phyloP scores from a whole-genome alignment of 352 stramenopile genomes.

The Peronospora farinosa region DNA sequence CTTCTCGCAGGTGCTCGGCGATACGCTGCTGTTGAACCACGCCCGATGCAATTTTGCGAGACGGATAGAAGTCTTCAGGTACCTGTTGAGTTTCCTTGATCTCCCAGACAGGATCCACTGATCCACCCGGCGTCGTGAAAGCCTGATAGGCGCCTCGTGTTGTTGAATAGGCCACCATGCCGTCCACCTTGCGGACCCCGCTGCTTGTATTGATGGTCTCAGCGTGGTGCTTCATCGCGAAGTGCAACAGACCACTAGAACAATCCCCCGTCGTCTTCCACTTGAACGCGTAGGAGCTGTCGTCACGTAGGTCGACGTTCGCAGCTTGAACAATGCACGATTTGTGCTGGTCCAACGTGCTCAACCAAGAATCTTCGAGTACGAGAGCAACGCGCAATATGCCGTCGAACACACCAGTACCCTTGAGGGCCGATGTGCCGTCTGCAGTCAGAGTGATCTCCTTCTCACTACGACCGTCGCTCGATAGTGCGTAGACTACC shows the following conservation, averaged over 20 bases:
- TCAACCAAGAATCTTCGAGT: constrained; percentile 32
- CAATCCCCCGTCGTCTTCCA: constrained; percentile 58
- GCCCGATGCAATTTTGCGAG: constrained; percentile 22
- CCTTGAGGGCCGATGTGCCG: constrained; percentile 32
- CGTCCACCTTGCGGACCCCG: constrained; percentile 25
- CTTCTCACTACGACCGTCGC: constrained; percentile 34
- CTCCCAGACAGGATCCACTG: constrained; percentile 32
- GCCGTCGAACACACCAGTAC: constrained; percentile 34
- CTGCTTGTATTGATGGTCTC: constrained; percentile 36
- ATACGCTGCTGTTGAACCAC: constrained; percentile 36
- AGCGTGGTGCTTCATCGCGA: constrained; percentile 45
- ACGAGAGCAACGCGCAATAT: constrained; percentile 43
- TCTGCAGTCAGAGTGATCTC: constrained; percentile 37
- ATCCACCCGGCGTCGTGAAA: constrained; percentile 28
- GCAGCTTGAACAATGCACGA: constrained; percentile 43
- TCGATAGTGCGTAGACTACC: constrained; percentile 48
- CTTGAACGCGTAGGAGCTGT: constrained; percentile 45
- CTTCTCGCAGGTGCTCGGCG: constrained; percentile 33
- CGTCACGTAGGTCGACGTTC: constrained; percentile 34
- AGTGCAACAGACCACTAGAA: constrained; percentile 48
- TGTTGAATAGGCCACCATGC: constrained; percentile 18
- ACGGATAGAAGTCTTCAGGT: constrained; percentile 43
- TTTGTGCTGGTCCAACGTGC: constrained; percentile 42
- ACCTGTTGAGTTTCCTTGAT: constrained; percentile 41
- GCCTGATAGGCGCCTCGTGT: constrained; percentile 7